These are phyloP conservation scores for Botrytis cinerea DNA, from an alignment of 2,329 filamentous ascomycete species.

Conservation along the genomic window DNA sequence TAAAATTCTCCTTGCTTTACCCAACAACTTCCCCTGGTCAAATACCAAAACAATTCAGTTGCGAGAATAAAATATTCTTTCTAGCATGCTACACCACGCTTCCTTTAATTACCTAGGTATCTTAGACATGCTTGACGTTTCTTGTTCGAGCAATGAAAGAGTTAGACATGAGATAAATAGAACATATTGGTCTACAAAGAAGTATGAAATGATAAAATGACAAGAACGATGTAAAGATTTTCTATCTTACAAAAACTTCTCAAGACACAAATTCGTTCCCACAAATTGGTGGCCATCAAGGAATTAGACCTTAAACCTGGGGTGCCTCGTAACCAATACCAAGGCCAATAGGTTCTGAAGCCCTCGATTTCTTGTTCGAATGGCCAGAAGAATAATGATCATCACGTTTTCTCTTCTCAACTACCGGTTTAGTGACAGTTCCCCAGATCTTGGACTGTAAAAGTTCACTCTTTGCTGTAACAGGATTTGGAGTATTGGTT, in stretches of 20 bases:
- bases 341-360: constrained; percentile 53
- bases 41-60: not conserved
- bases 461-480: constrained; percentile 46
- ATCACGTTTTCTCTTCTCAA: constrained; percentile 43
- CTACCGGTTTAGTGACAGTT: constrained; percentile 55
- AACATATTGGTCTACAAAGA: not conserved
- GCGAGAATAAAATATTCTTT: not conserved
- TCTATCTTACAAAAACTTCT: not conserved
- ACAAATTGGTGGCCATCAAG: not conserved
- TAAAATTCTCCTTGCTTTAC: not conserved
- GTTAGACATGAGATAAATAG: not conserved
- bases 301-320: constrained; percentile 17
- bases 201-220: not conserved
- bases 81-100: not conserved
- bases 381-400: constrained; percentile 26
- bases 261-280: not conserved
- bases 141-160: not conserved
- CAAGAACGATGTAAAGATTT: not conserved
- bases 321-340: constrained; percentile 50
- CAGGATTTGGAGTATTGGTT: constrained; percentile 42
- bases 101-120: no score
- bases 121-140: not conserved
- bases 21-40: not conserved
- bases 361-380: constrained; percentile 52
- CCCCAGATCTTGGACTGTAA: constrained; percentile 66